A percentile compares a stretch with the other conserved stretches of the same genome.
These are phyloP conservation scores for Hypoxylon subgilvum DNA, from an alignment of 495 filamentous ascomycete genomes.

Conservation along the genomic window DNA sequence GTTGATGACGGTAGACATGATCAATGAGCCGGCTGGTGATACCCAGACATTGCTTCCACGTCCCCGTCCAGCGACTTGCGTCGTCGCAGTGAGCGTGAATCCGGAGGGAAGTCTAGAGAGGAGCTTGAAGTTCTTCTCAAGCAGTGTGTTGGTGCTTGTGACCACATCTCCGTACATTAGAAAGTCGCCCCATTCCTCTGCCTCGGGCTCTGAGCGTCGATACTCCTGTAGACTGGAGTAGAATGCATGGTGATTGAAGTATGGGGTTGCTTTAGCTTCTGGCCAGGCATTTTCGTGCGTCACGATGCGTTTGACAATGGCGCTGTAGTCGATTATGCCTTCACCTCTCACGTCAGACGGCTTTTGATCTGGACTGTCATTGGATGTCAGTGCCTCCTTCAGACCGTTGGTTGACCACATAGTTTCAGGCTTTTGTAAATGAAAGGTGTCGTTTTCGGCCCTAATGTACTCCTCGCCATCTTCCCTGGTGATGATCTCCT, in stretches of 20 bases:
- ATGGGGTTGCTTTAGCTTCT: slow-evolving; percentile 76
- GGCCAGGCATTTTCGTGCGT: slow-evolving; percentile 74
- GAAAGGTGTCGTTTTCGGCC: slow-evolving; percentile 85
- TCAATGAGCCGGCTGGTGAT: slow-evolving; percentile 81
- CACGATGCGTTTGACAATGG: slow-evolving; percentile 73
- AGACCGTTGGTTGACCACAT: slow-evolving; percentile 61
- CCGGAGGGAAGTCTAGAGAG: slow-evolving; percentile 79
- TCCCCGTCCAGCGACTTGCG: slow-evolving; percentile 88
- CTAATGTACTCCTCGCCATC: slow-evolving; percentile 76
- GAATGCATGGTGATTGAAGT: slow-evolving; percentile 84
- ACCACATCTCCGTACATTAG: slow-evolving; percentile 91
- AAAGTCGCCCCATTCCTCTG: slow-evolving; percentile 72
- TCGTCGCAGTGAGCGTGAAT: slow-evolving; percentile 88
- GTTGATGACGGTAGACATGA: slow-evolving; percentile 85
- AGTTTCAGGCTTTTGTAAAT: slow-evolving; percentile 66
- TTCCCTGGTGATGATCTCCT: slow-evolving; percentile 71
- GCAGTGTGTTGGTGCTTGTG: slow-evolving; percentile 92
- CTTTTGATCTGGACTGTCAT: slow-evolving; percentile 38
- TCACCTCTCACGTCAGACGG: slow-evolving; percentile 43
- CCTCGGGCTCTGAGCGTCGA: slow-evolving; percentile 56
- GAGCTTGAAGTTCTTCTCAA: slow-evolving; percentile 87
- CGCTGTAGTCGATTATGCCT: slow-evolving; percentile 75
- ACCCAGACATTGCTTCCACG: slow-evolving; percentile 95
- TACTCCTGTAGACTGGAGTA: slow-evolving; percentile 75
- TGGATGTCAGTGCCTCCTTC: slow-evolving; percentile 41